Conservation (phyloP, 2,329 filamentous ascomycete genomes). For the Penicillium sp. region DNA sequence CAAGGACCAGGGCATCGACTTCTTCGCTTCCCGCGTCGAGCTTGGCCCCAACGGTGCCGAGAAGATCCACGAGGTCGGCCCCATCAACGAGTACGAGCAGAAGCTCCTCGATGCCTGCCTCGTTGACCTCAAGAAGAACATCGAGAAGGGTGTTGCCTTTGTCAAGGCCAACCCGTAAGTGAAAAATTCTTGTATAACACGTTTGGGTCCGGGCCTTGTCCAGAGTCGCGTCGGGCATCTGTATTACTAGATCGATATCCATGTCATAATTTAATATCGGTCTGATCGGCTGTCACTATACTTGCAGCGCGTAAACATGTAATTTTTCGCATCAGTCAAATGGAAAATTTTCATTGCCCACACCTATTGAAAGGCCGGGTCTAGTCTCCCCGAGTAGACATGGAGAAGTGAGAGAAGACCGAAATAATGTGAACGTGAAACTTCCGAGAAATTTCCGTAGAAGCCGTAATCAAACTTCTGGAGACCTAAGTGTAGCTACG, state of each 20-base stretch:
- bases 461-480: not conserved
- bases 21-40: conserved; percentile 94
- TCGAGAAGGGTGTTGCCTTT: conserved; percentile 73
- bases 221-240: conserved; percentile 7
- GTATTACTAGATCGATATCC: conserved; percentile 29
- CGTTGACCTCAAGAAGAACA: conserved; percentile 70
- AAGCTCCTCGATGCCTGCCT: conserved; percentile 83
- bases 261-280: conserved; percentile 17
- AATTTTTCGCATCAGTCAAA: not conserved
- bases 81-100: conserved; percentile 82
- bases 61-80: conserved; percentile 85
- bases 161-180: conserved; percentile 57
- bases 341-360: not conserved
- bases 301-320: too few relatives aligned
- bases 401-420: not conserved
- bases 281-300: conserved; percentile 4
- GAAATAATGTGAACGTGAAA: not conserved
- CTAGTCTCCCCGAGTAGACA: not conserved
- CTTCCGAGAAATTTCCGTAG: not conserved
- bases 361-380: too few relatives aligned
- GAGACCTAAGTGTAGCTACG: conserved; percentile 61
- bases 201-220: conserved; percentile 12
- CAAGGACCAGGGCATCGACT: conserved; percentile 97
- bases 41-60: conserved; percentile 94
- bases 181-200: conserved; percentile 23